Base-by-base conservation (phyloP, 2,329 filamentous ascomycete species). In the Botrytis byssoidea region DNA sequence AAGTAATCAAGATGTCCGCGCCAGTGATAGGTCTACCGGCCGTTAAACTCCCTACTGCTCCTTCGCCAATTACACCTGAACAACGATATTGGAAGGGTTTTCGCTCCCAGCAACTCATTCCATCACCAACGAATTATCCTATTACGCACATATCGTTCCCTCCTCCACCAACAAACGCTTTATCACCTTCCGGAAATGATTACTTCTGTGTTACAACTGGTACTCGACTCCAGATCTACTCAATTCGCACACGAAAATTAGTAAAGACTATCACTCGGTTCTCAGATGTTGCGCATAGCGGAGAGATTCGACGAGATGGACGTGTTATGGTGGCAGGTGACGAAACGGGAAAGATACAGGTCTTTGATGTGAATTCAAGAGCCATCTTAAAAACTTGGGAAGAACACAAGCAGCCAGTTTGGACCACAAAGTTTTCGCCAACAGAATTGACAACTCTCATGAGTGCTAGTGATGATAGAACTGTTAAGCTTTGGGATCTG, bases 41-140 rank as follows among this genome's bases (percentile, higher is more conserved):
- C 82, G 85, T 97, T 81, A 97, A 79, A 71, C 88, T 97, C 81
- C 91, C 95, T 73, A 88, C 92, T 76, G 93, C 93, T 69, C 94
- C 94, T 73, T 91, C 92, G 59, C 92, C 93, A 71, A 85, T 95
- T 66, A 97, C 95, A 9, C 91, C 95, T 46, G 96, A 99, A 85
- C 95, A 98, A 84, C 89, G 91, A 77, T 98, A 98, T 87, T 99
- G 97, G 97, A 92, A 92, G 81, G 92, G 92, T 20, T 99, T 99
- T 86, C 94, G 93, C 84, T 96, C 95, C 78, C 93, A 95, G 77
- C 90, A 97, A 74, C 90, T 95, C 75, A 91, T 98, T 75, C 93
- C 96, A 64, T 97, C 95, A 76, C 94, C 72, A 63, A 66, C 72
- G 35, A 74, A 95, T 77, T 94, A 96, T 77, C 92, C 94, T 64